A percentile compares a stretch with the other conserved stretches of the same genome.
Conservation (phyloP, 1,139 yeast genomes). For the Arxiozyma bovina region DNA sequence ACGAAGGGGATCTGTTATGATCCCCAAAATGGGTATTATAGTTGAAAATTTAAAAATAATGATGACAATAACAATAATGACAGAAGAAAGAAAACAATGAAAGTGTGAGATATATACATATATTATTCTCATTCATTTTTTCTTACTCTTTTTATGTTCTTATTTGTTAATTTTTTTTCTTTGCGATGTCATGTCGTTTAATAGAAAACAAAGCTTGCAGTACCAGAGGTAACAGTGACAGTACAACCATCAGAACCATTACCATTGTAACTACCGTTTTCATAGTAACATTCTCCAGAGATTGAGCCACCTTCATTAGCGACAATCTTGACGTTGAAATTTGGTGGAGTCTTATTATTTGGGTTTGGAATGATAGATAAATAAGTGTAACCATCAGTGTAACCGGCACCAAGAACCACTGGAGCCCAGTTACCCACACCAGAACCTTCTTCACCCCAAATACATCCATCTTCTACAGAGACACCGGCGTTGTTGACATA, state of each 20-base stretch:
- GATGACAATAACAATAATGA: too few species aligned
- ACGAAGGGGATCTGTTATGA: background rate
- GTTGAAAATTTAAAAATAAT: too few species aligned
- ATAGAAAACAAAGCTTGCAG: constrained; percentile 45
- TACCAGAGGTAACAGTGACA: constrained; percentile 75
- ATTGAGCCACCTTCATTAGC: constrained; percentile 57
- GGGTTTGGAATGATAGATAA: constrained; percentile 93
- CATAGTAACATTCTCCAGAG: constrained; percentile 73
- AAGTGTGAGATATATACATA: too few species aligned
- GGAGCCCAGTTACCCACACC: constrained; percentile 99
- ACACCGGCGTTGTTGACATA: constrained; percentile 97
- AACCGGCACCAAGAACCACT: constrained; percentile 87
- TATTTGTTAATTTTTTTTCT: too few species aligned
- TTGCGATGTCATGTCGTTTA: constrained; percentile 3
- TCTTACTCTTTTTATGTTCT: too few species aligned
- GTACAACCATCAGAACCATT: constrained; percentile 80
- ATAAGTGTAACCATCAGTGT: constrained; percentile 68
- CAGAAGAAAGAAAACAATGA: background rate
- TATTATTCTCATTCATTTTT: background rate
- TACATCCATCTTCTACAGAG: constrained; percentile 77
- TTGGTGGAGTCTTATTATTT: constrained; percentile 67
- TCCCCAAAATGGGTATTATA: background rate
- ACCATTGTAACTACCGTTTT: constrained; percentile 68
- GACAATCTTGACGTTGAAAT: constrained; percentile 80
- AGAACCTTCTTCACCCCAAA: constrained; percentile 77